phyloP scores from a whole-genome alignment of 805 yeast species.

The Maudiozyma serrabonitensis region DNA sequence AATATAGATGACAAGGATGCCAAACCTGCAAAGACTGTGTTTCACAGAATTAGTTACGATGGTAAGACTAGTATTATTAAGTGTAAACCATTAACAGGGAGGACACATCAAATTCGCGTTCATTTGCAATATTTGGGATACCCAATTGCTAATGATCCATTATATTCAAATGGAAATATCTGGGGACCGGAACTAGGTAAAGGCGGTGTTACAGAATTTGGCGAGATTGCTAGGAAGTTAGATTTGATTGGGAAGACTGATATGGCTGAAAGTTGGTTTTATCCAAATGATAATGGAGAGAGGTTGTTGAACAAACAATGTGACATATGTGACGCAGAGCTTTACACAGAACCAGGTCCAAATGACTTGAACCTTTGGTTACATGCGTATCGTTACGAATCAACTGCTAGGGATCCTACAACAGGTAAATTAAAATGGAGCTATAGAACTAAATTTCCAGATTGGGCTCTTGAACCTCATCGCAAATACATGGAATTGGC shows the following conservation, averaged over 20 bases:
- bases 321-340: conserved; percentile 52
- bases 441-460: conserved; percentile 67
- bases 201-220: conserved; percentile 42
- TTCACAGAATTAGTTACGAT: conserved; percentile 60
- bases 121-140: conserved; percentile 83
- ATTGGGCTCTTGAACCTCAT: conserved; percentile 66
- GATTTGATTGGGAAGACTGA: conserved; percentile 62
- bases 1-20: conserved; percentile 27
- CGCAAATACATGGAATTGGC: conserved; percentile 64
- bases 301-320: conserved; percentile 50
- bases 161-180: conserved; percentile 64
- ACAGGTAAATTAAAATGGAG: conserved; percentile 44
- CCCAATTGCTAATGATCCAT: conserved; percentile 90
- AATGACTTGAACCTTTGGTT: conserved; percentile 83
- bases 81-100: conserved; percentile 82
- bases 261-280: conserved; percentile 60
- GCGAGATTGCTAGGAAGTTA: conserved; percentile 38
- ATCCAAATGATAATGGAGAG: conserved; percentile 56
- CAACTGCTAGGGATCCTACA: conserved; percentile 31
- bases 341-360: conserved; percentile 82
- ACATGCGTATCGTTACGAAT: conserved; percentile 78
- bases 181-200: conserved; percentile 79
- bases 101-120: conserved; percentile 93
- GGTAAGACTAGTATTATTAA: conserved; percentile 54
- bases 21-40: conserved; percentile 66